These are phyloP conservation scores for Schwanniomyces vanrijiae DNA, from an alignment of 805 yeast species.

Conservation along the genomic window DNA sequence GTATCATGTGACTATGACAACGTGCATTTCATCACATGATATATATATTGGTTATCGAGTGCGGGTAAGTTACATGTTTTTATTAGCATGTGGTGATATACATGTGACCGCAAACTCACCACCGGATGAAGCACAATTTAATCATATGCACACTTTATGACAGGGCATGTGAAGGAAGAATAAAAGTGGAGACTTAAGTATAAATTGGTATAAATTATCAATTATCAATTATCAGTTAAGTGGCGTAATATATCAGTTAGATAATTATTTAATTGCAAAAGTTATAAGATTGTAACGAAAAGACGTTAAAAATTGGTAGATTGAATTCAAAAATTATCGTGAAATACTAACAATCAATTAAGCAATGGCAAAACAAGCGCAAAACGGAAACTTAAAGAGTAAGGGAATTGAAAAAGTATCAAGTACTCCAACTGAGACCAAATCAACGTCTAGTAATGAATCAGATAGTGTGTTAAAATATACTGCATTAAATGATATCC, in stretches of 20 bases:
- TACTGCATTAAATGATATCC: constrained; percentile 52
- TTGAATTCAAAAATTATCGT: too few relatives aligned
- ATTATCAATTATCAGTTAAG: too few relatives aligned
- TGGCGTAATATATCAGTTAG: neutral
- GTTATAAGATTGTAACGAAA: neutral
- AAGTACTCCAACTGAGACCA: neutral
- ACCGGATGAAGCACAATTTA: neutral
- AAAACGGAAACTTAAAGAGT: neutral
- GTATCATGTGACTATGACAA: neutral
- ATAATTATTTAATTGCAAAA: neutral
- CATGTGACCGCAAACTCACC: neutral
- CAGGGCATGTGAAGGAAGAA: neutral
- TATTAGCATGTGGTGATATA: neutral
- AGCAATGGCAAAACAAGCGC: neutral
- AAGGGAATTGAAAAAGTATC: neutral
- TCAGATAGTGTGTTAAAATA: constrained; percentile 21
- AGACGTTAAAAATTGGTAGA: neutral
- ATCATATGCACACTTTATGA: neutral
- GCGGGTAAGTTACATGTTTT: too few relatives aligned
- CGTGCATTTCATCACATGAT: neutral
- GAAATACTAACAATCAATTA: neutral
- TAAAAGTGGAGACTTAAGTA: neutral
- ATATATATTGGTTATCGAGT: neutral
- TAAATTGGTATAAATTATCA: neutral
- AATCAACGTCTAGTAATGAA: neutral